Base-by-base conservation (phyloP, 768 basidiomycete genomes). In the Lactarius tabidus region DNA sequence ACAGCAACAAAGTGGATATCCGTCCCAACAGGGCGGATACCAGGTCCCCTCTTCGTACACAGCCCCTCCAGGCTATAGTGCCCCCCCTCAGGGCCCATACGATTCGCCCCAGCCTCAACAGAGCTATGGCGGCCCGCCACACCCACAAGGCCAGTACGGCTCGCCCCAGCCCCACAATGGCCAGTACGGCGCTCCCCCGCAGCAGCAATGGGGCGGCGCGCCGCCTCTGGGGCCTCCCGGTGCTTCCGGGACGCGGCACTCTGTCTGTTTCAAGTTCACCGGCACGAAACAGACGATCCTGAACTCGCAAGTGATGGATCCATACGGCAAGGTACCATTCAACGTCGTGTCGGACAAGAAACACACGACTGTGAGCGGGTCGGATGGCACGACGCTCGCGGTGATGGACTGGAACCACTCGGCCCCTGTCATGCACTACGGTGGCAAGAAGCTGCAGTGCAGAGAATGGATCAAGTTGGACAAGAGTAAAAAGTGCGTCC, bases 381-480 rank as follows among this genome's bases (percentile, higher is more conserved):
- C 53, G 15, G 41, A 62, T 9, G 55, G 59, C 23, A 10, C 45
- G 53, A 38, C 35, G 57, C 33, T 67, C 15, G 68, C 31, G 39
- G 8, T 39, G 48, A 36, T 68, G 7, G 67, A 66, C 20, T 68
- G 67, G 67, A 56, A 62, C 23, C 64, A 66, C 36, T 45, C 57
- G 39, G 48, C n/a, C 33, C 67, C 64, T 7, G 18, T 55, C 10
- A 35, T 68, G 45, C 54, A 59, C 26, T 65, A 61, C 54, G 20
- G 31, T 4, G 64, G 58, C 31, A 55, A 58, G 39, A 65, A 68
- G 39, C 29, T 53, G 6, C 60, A 57, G 59, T 33, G n/a, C 12
- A 68, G 58, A 43, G 64, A 65, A 31, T 68, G 67, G 67, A 52
- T 68, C 20, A n/a, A 29, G 33, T 59, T n/a, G 38, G 18, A 60